Conservation (phyloP, 768 basidiomycete species). For the Rhizopogon sp. region DNA sequence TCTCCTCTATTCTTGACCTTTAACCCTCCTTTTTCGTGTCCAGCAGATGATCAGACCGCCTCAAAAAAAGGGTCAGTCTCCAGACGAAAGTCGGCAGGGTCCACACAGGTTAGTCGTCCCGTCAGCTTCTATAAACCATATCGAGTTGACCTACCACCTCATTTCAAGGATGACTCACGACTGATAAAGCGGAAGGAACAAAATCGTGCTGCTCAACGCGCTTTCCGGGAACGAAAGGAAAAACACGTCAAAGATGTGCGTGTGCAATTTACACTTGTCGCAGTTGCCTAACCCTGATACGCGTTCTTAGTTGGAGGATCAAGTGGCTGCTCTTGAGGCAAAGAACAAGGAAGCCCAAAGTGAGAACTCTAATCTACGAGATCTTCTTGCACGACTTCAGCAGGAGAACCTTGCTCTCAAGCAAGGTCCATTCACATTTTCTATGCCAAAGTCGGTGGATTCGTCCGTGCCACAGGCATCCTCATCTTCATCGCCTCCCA, state of each 20-base stretch:
- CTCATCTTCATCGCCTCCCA: slow-evolving; percentile 17
- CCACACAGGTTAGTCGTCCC: slow-evolving; percentile 24
- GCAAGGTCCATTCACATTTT: slow-evolving; percentile 79
- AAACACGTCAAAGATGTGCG: slow-evolving; percentile 95
- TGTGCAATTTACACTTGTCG: slow-evolving; percentile 11
- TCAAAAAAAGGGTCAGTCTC: slow-evolving; percentile 20
- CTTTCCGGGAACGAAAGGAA: slow-evolving; percentile 96
- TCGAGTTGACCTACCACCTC: slow-evolving; percentile 6
- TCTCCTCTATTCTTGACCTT: background rate
- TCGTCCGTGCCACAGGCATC: slow-evolving; percentile 11
- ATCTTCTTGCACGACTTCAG: slow-evolving; percentile 79
- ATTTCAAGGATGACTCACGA: slow-evolving; percentile 60
- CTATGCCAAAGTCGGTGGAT: slow-evolving; percentile 48
- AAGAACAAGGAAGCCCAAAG: slow-evolving; percentile 66
- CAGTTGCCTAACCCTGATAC: slow-evolving; percentile 1
- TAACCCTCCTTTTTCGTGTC: background rate
- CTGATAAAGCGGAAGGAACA: slow-evolving; percentile 92
- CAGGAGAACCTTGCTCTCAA: slow-evolving; percentile 83
- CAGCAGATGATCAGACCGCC: slow-evolving; percentile 20
- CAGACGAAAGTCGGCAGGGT: slow-evolving; percentile 39
- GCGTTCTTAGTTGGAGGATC: slow-evolving; percentile 72
- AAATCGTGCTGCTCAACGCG: slow-evolving; percentile 94
- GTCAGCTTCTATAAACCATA: background rate
- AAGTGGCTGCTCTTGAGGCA: slow-evolving; percentile 80
- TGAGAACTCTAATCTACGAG: slow-evolving; percentile 88